Percentiles rank a stretch among this genome's conserved stretches.
These are phyloP conservation scores for Fragosphaeria purpurea DNA, from an alignment of 2,329 filamentous ascomycete genomes.

Conservation along the genomic window DNA sequence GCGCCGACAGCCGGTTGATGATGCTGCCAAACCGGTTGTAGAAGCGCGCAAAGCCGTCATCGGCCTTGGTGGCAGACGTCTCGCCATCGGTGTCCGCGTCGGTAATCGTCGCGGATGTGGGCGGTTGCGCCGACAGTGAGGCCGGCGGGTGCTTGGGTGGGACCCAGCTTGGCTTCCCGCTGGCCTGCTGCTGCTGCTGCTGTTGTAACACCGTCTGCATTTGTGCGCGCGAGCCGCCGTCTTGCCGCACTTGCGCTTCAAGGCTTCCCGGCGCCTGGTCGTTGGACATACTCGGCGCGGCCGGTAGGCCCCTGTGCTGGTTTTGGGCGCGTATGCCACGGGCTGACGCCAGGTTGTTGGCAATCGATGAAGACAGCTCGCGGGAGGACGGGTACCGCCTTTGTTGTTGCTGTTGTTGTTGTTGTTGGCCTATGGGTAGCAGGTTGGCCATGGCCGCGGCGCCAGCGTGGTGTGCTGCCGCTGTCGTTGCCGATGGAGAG, in stretches of 20 bases:
- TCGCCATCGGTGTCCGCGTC: constrained; percentile 16
- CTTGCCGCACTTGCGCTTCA: constrained; percentile 43
- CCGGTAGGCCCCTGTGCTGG: constrained; percentile 54
- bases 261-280: constrained; percentile 64
- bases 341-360: constrained; percentile 77
- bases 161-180: constrained; percentile 42
- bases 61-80: constrained; percentile 28
- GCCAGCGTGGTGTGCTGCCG: constrained; percentile 11
- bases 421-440: constrained; percentile 9
- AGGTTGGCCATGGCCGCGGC: constrained; percentile 8
- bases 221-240: constrained; percentile 38
- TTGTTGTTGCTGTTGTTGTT: constrained; percentile 15
- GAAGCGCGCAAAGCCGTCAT: constrained; percentile 81
- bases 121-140: constrained; percentile 28
- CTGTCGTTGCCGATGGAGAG: constrained; percentile 16
- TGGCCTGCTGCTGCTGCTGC: constrained; percentile 13
- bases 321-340: constrained; percentile 59
- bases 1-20: constrained; percentile 80
- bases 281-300: constrained; percentile 62
- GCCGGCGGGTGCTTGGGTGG: constrained; percentile 29
- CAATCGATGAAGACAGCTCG: constrained; percentile 71
- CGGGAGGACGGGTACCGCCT: constrained; percentile 49
- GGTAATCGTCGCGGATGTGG: constrained; percentile 17
- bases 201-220: constrained; percentile 49
- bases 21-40: constrained; percentile 86